A percentile compares a stretch with the other conserved stretches of the same genome.
These are phyloP conservation scores for Huntiella abstrusa DNA, from an alignment of 2,329 filamentous ascomycete genomes.

Conservation along the genomic window DNA sequence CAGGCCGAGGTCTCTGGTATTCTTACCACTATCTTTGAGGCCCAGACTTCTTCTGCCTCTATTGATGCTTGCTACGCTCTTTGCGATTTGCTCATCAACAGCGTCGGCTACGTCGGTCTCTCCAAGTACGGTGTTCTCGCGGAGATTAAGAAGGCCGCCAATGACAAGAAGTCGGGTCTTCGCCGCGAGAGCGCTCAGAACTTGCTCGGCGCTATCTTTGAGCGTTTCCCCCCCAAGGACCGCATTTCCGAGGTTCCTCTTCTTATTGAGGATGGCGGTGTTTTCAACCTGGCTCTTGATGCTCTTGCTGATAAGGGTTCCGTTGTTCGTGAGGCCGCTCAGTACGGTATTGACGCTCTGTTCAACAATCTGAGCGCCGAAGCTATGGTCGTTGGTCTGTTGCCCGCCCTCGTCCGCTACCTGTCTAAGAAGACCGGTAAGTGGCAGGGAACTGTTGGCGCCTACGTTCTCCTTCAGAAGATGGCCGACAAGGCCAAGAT, in stretches of 20 bases:
- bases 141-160: slow-evolving; percentile 52
- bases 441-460: slow-evolving; percentile 91
- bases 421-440: slow-evolving; percentile 73
- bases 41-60: slow-evolving; percentile 48
- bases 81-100: slow-evolving; percentile 38
- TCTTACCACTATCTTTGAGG: slow-evolving; percentile 48
- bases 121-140: slow-evolving; percentile 33
- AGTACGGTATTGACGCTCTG: slow-evolving; percentile 82
- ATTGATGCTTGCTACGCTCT: slow-evolving; percentile 44
- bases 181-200: slow-evolving; percentile 86
- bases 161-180: slow-evolving; percentile 82
- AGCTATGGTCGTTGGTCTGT: slow-evolving; percentile 61
- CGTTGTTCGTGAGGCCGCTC: slow-evolving; percentile 75
- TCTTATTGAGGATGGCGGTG: slow-evolving; percentile 57
- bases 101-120: slow-evolving; percentile 34
- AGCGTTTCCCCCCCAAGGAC: slow-evolving; percentile 64
- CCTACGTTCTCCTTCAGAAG: slow-evolving; percentile 65
- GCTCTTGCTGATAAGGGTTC: slow-evolving; percentile 75
- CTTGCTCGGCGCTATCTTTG: slow-evolving; percentile 79
- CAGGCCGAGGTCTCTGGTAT: slow-evolving; percentile 47
- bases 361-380: slow-evolving; percentile 66
- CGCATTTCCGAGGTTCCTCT: slow-evolving; percentile 65
- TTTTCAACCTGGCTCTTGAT: slow-evolving; percentile 60
- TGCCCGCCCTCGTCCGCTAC: slow-evolving; percentile 59
- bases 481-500: slow-evolving; percentile 93